These are phyloP conservation scores for Zymoseptoria crescenta DNA, from an alignment of 2,329 filamentous ascomycete species.

Conservation along the genomic window DNA sequence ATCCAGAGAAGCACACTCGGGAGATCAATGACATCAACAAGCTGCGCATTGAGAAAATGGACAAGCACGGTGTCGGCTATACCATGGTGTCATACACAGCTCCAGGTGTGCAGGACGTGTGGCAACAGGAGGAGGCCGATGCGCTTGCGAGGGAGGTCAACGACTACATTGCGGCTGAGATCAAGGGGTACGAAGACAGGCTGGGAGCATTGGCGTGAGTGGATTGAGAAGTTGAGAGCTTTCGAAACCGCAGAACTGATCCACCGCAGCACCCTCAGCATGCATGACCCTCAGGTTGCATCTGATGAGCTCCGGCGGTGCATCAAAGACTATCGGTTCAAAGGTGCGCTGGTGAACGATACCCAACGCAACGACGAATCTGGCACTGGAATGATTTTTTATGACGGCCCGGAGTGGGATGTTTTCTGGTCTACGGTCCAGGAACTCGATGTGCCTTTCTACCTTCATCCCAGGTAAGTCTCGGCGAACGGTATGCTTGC, in stretches of 20 bases:
- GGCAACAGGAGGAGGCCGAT: conserved; percentile 38
- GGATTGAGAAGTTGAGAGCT: too few species aligned
- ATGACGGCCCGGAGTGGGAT: conserved; percentile 54
- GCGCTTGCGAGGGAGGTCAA: conserved; percentile 40
- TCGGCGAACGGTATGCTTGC: too few species aligned
- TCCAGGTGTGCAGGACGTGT: conserved; percentile 43
- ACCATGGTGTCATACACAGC: conserved; percentile 43
- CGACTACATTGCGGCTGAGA: conserved; percentile 38
- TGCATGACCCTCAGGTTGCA: conserved; percentile 47
- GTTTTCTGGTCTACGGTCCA: conserved; percentile 52
- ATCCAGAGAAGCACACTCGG: conserved; percentile 48
- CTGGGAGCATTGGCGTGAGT: conserved; percentile 38
- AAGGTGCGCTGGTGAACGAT: conserved; percentile 30
- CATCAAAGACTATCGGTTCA: conserved; percentile 41
- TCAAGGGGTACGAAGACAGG: conserved; percentile 36
- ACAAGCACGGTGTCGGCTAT: conserved; percentile 41
- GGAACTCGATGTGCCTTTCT: conserved; percentile 57
- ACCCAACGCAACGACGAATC: conserved; percentile 49
- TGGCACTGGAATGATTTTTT: conserved; percentile 53
- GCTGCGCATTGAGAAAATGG: conserved; percentile 36
- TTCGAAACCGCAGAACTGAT: not conserved
- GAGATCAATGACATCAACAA: conserved; percentile 48
- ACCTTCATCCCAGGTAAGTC: conserved; percentile 49
- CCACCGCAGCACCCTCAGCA: conserved; percentile 24
- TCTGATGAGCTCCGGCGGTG: conserved; percentile 46